Evolutionary conservation across 768 basidiomycete species (phyloP), one percentile per base, ranked within the genome.

Genomic region (Exidia glandulosa): DNA sequence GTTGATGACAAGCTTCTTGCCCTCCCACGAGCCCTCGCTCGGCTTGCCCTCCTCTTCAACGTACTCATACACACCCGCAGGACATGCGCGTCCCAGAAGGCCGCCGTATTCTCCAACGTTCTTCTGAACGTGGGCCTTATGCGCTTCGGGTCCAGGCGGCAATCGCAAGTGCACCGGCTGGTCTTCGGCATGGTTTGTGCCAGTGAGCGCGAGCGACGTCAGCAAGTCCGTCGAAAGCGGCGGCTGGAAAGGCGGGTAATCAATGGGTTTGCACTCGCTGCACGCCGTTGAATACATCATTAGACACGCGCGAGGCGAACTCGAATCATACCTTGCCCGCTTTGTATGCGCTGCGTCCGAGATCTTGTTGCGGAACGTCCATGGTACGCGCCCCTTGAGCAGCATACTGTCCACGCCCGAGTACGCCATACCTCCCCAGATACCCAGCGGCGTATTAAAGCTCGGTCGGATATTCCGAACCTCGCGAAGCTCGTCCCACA

Each of bases 51-150:
- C 85, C 19, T 80, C 86, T 32, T 89, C 82, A 2, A 94, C 86
- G 68, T 99, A 99, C 74, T 99, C 95, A 70, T 99, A 99, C 41
- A 98, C 95, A 3, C 85, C 90, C 0, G 96, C 95, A 1, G 95
- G 95, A 71, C 95, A 99, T 3, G 87, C 94, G 3, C 84, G 79
- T 1, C 87, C 87, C n/a, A 99, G 77, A 29, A 98, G 70, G 6
- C 93, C 92, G 0, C 89, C 95, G 69, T 85, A 99, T 65, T 90
- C 83, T 55, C 77, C 77, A 0, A 85, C 79, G 70, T 97, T 97
- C 45, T 73, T 73, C 60, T 79, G 69, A 5, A 95, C 90, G 69
- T 98, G 95, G 27, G 81, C 75, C 54, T 73, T 73, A 56, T 82
- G 73, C 32, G 77, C 70, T 29, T 70, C 70, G 13, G 75, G 65